Base-by-base conservation (phyloP, 352 stramenopile genomes). In the Phytophthora sojae region DNA sequence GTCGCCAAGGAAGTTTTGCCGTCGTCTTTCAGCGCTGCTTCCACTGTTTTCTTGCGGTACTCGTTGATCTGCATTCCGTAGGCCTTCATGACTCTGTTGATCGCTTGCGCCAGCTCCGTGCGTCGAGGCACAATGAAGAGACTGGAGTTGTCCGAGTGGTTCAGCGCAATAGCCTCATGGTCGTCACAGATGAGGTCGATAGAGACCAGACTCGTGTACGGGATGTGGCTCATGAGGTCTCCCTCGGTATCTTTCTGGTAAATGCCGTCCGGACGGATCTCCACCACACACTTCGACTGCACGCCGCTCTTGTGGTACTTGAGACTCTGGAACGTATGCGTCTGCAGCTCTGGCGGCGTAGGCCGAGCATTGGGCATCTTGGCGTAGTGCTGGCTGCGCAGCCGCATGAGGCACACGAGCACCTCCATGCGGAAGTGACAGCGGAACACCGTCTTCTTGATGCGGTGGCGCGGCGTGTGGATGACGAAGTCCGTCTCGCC, bases 31-130 rank as follows among this genome's bases (percentile, higher is more conserved):
- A 81, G 53, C 1, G 83, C 86, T 0, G 67, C 75, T 29, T 88
- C 85, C 74, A 95, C 77, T 6, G 86, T 92, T 64, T 94, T 94
- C 69, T 95, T 92, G 21, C 82, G 74, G 59, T 95, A 95, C 50
- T 95, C 86, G 65, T 95, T 94, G 19, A 95, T 90, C 52, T 82
- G 78, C 75, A 95, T 95, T 14, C 79, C 82, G 53, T 94, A 95
- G 4, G 80, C 77, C n/a, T 82, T 80, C 83, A 94, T 93, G 14
- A 92, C 79, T 45, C 72, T 69, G 29, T 88, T 82, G 47, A 95
- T 94, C 0, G 77, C 80, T 60, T 85, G 81, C n/a, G 83, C 85
- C 39, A 95, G 78, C 26, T 94, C 88, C 6, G 83, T 91, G 15
- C 86, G 85, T 67, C 77, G 81, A 51, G 80, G 69, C 0, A 94